A percentile compares a stretch with the other conserved stretches of the same genome.
phyloP scores from a whole-genome alignment of 2,329 filamentous ascomycete species.

The Diplodia seriata region DNA sequence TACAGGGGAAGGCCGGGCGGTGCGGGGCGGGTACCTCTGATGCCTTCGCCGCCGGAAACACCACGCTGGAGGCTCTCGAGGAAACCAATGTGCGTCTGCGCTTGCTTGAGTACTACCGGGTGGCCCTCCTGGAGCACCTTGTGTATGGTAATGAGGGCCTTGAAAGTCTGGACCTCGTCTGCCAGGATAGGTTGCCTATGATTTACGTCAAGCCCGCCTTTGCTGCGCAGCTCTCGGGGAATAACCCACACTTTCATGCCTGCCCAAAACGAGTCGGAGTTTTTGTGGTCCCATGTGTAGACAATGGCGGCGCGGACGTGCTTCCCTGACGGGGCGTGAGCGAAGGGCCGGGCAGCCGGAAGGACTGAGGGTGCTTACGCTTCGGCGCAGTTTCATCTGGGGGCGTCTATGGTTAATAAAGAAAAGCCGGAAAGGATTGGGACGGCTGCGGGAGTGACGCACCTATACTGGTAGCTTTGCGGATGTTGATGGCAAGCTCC shows the following conservation, averaged over 20 bases:
- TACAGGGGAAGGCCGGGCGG: slow-evolving; percentile 2
- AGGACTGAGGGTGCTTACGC: slow-evolving; percentile 54
- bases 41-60: slow-evolving; percentile 75
- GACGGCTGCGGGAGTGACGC: slow-evolving; percentile 35
- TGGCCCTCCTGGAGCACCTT: slow-evolving; percentile 98
- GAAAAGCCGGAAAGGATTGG: slow-evolving; percentile 18
- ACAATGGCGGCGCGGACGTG: slow-evolving; percentile 98
- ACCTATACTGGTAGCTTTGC: slow-evolving; percentile 70
- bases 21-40: slow-evolving; percentile 66
- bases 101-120: slow-evolving; percentile 84
- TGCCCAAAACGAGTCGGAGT: slow-evolving; percentile 91
- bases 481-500: slow-evolving; percentile 70
- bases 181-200: slow-evolving; percentile 91
- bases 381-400: slow-evolving; percentile 71
- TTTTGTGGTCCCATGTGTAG: slow-evolving; percentile 99
- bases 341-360: slow-evolving; percentile 32
- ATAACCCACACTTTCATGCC: slow-evolving; percentile 88
- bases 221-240: slow-evolving; percentile 13
- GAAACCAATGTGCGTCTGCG: slow-evolving; percentile 87
- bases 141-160: slow-evolving; percentile 95
- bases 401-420: slow-evolving; percentile 34
- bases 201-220: slow-evolving; percentile 29
- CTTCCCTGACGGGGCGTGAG: slow-evolving; percentile 65
- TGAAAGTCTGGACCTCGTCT: slow-evolving; percentile 98
- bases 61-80: slow-evolving; percentile 90